These are phyloP conservation scores for Corylus avellana DNA, from an alignment of 306 rosid genomes.

Conservation along the genomic window DNA sequence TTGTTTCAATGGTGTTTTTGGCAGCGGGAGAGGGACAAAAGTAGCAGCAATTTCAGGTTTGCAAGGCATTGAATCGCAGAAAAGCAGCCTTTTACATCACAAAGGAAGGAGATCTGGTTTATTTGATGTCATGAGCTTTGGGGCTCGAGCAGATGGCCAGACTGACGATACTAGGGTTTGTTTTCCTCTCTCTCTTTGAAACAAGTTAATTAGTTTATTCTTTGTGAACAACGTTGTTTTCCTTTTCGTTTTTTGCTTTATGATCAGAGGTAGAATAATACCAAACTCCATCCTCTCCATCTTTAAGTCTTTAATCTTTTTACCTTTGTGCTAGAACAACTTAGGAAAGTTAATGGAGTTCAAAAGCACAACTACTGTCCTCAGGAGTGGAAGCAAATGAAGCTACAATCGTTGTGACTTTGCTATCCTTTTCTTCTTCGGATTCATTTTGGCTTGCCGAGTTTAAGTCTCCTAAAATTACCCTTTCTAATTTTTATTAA, in stretches of 20 bases:
- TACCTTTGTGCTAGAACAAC: not conserved
- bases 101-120: conserved; percentile 10
- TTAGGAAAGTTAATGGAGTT: not conserved
- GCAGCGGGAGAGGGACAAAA: conserved; percentile 14
- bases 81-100: conserved; percentile 17
- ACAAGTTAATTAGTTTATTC: not conserved
- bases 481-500: not conserved
- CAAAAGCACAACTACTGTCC: not conserved
- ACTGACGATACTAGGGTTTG: conserved; percentile 43
- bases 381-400: not conserved
- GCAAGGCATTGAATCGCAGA: conserved; percentile 7
- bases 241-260: not conserved
- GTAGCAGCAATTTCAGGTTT: conserved; percentile 3
- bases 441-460: not conserved
- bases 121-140: conserved; percentile 46
- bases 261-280: not conserved
- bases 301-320: not conserved
- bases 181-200: not conserved
- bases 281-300: not conserved
- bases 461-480: not conserved
- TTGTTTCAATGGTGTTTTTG: conserved; percentile 21
- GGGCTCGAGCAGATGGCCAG: conserved; percentile 47
- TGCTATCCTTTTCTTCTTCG: not conserved
- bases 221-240: not conserved
- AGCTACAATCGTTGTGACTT: not conserved